A percentile compares a stretch with the other conserved stretches of the same genome.
Evolutionary conservation across 352 stramenopile genomes (phyloP).

Genomic region (Phytophthora kernoviae): DNA sequence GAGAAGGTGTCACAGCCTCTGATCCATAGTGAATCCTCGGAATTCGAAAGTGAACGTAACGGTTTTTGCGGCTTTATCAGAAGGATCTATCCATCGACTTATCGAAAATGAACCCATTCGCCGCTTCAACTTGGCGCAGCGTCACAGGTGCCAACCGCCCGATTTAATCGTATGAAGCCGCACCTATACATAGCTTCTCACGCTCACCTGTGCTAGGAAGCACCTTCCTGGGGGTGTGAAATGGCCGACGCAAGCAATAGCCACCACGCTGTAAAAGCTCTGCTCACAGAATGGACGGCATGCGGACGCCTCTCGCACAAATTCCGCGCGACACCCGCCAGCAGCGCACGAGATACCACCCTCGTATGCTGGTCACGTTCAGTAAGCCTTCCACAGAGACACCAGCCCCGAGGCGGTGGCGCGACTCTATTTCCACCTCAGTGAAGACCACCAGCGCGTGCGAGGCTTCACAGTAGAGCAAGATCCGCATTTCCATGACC

Average conservation of each 20-base stretch:
- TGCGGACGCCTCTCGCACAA: conserved; percentile 60
- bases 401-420: conserved; percentile 54
- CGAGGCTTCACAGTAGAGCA: conserved; percentile 65
- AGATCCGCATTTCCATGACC: conserved; percentile 62
- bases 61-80: too few species aligned
- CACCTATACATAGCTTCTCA: conserved; percentile 14
- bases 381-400: conserved; percentile 55
- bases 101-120: too few species aligned
- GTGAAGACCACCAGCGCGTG: conserved; percentile 43
- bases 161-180: not conserved
- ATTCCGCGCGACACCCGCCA: conserved; percentile 42
- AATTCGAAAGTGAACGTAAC: too few species aligned
- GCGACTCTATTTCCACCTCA: conserved; percentile 64
- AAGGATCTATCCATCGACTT: too few species aligned
- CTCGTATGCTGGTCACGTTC: conserved; percentile 62
- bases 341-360: conserved; percentile 38
- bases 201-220: not conserved
- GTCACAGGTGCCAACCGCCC: conserved; percentile 16
- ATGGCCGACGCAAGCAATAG: conserved; percentile 42
- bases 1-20: too few species aligned
- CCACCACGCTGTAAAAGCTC: conserved; percentile 41
- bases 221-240: not conserved
- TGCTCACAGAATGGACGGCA: conserved; percentile 50
- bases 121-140: conserved; percentile 26
- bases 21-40: too few species aligned